Base-by-base conservation (phyloP, 257 asterid genomes). In the Oldenlandia corymbosa region DNA sequence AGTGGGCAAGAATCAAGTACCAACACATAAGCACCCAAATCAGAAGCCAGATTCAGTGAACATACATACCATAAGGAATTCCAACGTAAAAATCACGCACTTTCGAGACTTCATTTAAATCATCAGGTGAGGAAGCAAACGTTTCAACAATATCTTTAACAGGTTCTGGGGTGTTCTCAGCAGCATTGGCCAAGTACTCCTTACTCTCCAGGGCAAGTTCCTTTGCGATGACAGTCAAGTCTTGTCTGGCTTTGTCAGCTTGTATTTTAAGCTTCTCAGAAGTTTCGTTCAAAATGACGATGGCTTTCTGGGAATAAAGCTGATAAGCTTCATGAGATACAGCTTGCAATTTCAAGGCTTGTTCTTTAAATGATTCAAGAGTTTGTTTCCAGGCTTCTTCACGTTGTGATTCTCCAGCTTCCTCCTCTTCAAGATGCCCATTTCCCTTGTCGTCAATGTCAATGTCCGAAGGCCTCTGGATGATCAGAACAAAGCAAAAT, bases 141-240 rank as follows among this genome's bases (percentile, higher is more conserved):
- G 96, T 84, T 71, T 84, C 90, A 30, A 91, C 86, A 60, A 91
- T 84, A 69, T 84, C 98, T 83, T 83, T 91, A 65, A 91, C 79
- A 2, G 80, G 81, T 75, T 88, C 96, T 5, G 95, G 96, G 68
- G 84, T 76, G 58, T 83, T 91, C 64, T 86, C 91, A 23, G 94
- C 83, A 66, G 94, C 97, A 18, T 67, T 62, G 42, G 84, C 70
- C 64, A 80, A 72, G 66, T 88, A 88, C 54, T 69, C 91, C 78
- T 80, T 83, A 65, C 96, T 79, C 72, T 84, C 97, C 68, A 79
- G 86, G 45, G 88, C 78, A 60, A 87, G 78, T 81, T 91, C 98
- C 68, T 80, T 81, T 2, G 90, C 90, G 60, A 84, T 66, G 26
- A 64, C 81, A 32, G 76, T 73, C 79, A 88, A 63, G 72, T 91